Base-by-base conservation (phyloP, 257 asterid genomes). In the Solanum arcanum region DNA sequence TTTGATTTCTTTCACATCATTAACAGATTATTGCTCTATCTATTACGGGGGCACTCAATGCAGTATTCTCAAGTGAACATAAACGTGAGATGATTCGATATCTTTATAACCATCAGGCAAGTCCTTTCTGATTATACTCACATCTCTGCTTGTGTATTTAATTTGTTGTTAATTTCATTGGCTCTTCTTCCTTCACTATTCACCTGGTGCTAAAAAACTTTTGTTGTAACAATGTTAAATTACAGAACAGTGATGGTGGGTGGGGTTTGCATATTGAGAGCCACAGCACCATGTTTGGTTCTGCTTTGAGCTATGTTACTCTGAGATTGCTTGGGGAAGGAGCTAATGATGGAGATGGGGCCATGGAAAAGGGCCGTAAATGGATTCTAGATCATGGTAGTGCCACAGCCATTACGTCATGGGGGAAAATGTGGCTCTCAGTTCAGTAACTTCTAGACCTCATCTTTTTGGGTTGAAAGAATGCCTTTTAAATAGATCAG, bases 371-470 rank as follows among this genome's bases (percentile, higher is more conserved):
- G 93, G 98, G 98, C 13, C 91, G 97, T 72, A 93, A 91, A 87
- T 97, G 99, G 99, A 95, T 97, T 90, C 89, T 97, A 91, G 91
- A 86, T 89, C 99, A 94, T 87, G 99, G 99, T 86, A 92, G 99
- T 88, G 99, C 99, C 85, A 94, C 98, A 83, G 93, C 97, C 47
- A 94, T 95, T 85, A 92, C 99, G 46, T 97, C 99, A 60, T 97
- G 99, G 99, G 99, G 99, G 74, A 97, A 97, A 92, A 94, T 96
- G 99, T 97, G 99, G 99, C 99, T 97, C 90, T 91, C 99, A 89
- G 99, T 97, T 90, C 72, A 80, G 91, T 85, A 83, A 85, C 91
- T 62, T 69, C 88, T 93, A 89, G 69, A 70, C 83, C 83, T 66
- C 37, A 49, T 73, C 73, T 49, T 87, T 64, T 27, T 44, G 39